Conservation (phyloP, 345 rosid species). For the Syzygium grande region DNA sequence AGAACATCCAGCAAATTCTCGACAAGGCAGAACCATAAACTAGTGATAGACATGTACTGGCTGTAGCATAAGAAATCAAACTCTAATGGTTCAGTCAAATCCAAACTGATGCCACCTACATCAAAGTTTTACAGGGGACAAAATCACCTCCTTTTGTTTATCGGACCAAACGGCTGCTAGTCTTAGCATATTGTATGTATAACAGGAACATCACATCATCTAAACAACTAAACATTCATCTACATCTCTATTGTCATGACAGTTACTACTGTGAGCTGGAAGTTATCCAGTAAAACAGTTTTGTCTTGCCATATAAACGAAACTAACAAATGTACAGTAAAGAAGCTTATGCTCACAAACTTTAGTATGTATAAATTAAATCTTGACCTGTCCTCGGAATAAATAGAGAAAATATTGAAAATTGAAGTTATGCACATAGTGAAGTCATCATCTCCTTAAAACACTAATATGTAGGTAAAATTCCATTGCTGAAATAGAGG, state of each 20-base stretch:
- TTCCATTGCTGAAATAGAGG: background rate
- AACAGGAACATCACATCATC: background rate
- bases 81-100: background rate
- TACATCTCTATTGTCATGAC: too few relatives aligned
- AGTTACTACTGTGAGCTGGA: background rate
- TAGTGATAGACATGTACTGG: background rate
- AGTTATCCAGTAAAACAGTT: background rate
- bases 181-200: background rate
- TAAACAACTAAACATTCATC: background rate
- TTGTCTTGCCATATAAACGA: background rate
- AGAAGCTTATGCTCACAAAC: background rate
- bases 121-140: background rate
- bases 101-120: background rate
- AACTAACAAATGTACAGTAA: background rate
- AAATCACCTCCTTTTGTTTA: background rate
- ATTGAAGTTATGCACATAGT: background rate
- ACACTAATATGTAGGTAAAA: background rate
- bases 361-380: background rate
- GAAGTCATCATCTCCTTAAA: background rate
- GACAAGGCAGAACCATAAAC: background rate
- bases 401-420: background rate
- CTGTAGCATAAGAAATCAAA: background rate
- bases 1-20: background rate
- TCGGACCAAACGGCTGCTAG: background rate
- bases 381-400: background rate